A percentile compares a stretch with the other conserved stretches of the same genome.
These are phyloP conservation scores for Magnaporthiopsis rhizophila DNA, from an alignment of 2,329 filamentous ascomycete species.

Conservation along the genomic window DNA sequence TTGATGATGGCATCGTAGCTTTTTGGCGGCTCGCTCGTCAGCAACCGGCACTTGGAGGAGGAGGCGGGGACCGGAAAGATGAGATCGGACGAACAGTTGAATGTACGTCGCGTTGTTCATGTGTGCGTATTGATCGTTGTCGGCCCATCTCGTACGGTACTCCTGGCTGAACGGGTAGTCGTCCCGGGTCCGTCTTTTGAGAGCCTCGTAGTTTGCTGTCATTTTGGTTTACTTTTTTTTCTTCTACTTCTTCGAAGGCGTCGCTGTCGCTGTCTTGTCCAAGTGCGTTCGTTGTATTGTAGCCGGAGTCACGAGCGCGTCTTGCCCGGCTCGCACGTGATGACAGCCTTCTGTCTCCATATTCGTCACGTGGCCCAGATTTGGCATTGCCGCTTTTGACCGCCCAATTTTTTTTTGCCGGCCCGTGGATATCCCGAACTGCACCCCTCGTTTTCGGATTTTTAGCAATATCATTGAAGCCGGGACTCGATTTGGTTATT, in stretches of 20 bases:
- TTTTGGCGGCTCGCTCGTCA: constrained; percentile 26
- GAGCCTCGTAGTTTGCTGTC: constrained; percentile 27
- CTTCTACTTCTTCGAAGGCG: background rate
- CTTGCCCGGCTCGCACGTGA: background rate
- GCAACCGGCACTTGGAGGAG: constrained; percentile 5
- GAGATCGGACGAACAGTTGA: constrained; percentile 44
- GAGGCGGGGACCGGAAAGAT: background rate
- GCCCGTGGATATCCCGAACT: background rate
- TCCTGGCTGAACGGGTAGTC: constrained; percentile 76
- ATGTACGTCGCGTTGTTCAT: constrained; percentile 89
- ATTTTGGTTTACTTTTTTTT: background rate
- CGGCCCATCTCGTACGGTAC: constrained; percentile 83
- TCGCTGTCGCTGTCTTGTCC: background rate
- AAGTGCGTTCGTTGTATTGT: background rate
- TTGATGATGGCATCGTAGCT: constrained; percentile 88
- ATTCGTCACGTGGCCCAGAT: background rate
- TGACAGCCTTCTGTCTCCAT: background rate
- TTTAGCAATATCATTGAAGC: background rate
- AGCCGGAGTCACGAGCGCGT: background rate
- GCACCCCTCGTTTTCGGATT: background rate
- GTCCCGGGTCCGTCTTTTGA: constrained; percentile 55
- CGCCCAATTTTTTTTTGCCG: background rate
- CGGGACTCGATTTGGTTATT: background rate
- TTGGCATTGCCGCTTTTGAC: constrained; percentile 2
- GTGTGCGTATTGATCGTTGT: constrained; percentile 94